Evolutionary conservation across 2,329 filamentous ascomycete species (phyloP).

Genomic region (Epicoccum sorghinum): DNA sequence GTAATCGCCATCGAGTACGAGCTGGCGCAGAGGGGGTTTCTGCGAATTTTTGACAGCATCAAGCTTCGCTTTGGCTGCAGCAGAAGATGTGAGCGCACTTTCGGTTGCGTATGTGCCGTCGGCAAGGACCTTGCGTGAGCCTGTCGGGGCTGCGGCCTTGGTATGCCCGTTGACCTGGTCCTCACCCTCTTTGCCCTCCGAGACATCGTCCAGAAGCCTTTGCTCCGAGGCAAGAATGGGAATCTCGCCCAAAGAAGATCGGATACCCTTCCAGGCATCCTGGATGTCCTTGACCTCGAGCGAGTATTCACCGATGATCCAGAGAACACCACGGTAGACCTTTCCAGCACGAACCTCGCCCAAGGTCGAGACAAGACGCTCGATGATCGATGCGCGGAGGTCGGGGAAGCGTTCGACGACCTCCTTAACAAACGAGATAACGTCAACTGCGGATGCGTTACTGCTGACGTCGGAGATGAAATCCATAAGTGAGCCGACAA

Average conservation of each 20-base stretch:
- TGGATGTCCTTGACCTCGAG: conserved; percentile 91
- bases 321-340: conserved; percentile 93
- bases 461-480: conserved; percentile 99
- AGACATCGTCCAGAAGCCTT: conserved; percentile 81
- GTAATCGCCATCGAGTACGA: conserved; percentile 94
- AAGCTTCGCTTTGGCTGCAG: conserved; percentile 84
- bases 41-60: conserved; percentile 97
- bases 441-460: conserved; percentile 93
- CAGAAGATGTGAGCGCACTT: conserved; percentile 91
- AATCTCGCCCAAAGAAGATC: conserved; percentile 92
- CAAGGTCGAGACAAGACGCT: conserved; percentile 85
- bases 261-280: conserved; percentile 95
- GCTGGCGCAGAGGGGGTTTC: conserved; percentile 91
- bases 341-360: conserved; percentile 95
- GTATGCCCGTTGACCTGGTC: conserved; percentile 81
- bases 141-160: conserved; percentile 74
- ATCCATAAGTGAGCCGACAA: conserved; percentile 97
- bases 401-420: conserved; percentile 98
- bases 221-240: conserved; percentile 96
- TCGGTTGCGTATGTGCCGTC: conserved; percentile 98
- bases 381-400: conserved; percentile 83
- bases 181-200: conserved; percentile 63
- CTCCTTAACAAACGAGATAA: conserved; percentile 98
- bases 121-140: conserved; percentile 88
- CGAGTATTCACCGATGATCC: conserved; percentile 98